phyloP scores from a whole-genome alignment of 345 rosid genomes.

The Citrus inodora region DNA sequence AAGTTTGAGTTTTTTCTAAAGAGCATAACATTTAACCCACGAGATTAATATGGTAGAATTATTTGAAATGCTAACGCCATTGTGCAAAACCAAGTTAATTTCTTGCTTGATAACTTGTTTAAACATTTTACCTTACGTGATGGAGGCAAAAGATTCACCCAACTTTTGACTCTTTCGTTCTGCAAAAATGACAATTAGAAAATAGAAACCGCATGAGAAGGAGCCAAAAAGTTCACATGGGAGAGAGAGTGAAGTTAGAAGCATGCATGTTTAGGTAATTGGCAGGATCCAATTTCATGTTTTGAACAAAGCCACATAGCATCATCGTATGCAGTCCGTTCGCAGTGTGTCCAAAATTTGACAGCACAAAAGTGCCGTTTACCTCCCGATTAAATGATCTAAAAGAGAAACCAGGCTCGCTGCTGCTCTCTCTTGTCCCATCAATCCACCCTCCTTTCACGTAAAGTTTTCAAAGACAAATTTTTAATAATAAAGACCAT shows the following conservation, averaged over 20 bases:
- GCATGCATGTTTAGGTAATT: slow-evolving; percentile 28
- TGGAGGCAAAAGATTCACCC: neutral
- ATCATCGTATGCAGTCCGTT: slow-evolving; percentile 9
- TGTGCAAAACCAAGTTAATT: too few relatives aligned
- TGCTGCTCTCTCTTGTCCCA: slow-evolving; percentile 18
- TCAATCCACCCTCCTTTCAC: neutral
- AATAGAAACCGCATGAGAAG: neutral
- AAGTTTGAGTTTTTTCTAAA: too few relatives aligned
- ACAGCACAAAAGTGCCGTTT: slow-evolving; percentile 12
- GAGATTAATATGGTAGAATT: too few relatives aligned
- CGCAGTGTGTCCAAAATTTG: slow-evolving; percentile 12
- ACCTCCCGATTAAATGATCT: neutral
- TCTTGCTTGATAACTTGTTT: too few relatives aligned
- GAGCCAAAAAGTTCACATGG: slow-evolving; percentile 19
- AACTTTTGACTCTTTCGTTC: neutral
- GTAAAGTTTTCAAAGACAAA: too few relatives aligned
- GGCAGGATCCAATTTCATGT: slow-evolving; percentile 13
- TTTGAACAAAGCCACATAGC: neutral
- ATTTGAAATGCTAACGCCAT: too few relatives aligned
- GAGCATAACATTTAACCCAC: too few relatives aligned
- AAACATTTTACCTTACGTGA: neutral
- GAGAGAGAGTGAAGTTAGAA: slow-evolving; percentile 16
- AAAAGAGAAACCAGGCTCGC: neutral
- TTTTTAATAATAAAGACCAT: too few relatives aligned
- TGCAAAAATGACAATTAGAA: neutral